Conservation (phyloP, 2,329 filamentous ascomycete species). For the Neurospora sp. region DNA sequence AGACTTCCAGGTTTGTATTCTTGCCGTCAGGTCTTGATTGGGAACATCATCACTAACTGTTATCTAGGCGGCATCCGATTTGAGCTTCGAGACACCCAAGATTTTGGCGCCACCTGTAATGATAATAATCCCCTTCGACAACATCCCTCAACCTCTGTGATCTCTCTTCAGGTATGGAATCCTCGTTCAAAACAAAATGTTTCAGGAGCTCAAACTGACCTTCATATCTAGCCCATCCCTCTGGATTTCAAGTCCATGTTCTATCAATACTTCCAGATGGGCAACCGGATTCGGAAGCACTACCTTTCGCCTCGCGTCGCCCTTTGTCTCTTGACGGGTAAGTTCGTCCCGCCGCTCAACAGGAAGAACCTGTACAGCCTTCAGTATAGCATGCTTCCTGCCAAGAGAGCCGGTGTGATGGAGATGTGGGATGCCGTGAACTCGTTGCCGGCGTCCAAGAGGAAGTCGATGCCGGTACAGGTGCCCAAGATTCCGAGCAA, state of each 20-base stretch:
- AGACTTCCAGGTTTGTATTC: conserved; percentile 63
- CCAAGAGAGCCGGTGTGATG: conserved; percentile 64
- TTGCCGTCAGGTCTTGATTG: neutral
- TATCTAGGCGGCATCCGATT: conserved; percentile 69
- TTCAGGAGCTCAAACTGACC: conserved; percentile 6
- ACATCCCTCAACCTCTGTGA: conserved; percentile 64
- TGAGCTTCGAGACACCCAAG: conserved; percentile 68
- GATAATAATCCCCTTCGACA: conserved; percentile 30
- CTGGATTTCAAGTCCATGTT: conserved; percentile 91
- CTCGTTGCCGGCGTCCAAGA: conserved; percentile 34
- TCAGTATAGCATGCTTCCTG: conserved; percentile 96
- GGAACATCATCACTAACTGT: conserved; percentile 4
- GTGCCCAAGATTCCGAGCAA: conserved; percentile 20
- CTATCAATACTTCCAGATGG: conserved; percentile 93
- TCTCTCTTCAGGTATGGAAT: conserved; percentile 66
- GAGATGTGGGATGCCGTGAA: conserved; percentile 78
- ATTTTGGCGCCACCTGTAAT: conserved; percentile 30
- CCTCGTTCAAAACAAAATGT: neutral
- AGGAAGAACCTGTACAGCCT: conserved; percentile 90
- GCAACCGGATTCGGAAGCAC: conserved; percentile 84
- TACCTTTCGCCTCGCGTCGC: conserved; percentile 86
- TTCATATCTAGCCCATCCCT: conserved; percentile 60
- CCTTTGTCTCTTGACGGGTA: conserved; percentile 77
- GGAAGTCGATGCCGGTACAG: conserved; percentile 27
- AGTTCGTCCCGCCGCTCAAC: conserved; percentile 91